Base-by-base conservation (phyloP, 805 yeast genomes). In the Candida schatavii region DNA sequence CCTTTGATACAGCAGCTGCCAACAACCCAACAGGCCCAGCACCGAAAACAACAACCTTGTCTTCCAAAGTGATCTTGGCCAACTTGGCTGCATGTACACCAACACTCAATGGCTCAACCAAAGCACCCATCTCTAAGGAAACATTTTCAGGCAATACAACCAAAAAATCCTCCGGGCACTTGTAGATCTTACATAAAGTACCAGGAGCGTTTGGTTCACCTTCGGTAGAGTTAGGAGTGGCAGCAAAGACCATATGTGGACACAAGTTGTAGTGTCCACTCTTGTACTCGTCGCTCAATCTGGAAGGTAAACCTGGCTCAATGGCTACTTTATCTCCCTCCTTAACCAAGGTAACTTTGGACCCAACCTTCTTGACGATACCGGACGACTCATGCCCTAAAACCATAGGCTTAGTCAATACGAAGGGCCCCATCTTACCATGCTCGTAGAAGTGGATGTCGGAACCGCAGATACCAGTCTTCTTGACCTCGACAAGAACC, bases 351-450 rank as follows among this genome's bases (percentile, higher is more conserved):
- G 75, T 78, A 31, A 88, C 96, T 1, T 58, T 74, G 2, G 72
- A 44, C 9, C 96, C 96, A 33, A 84, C 77, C 52, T 84, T 83
- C 15, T 74, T 80, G 36, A 88, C 81, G 22, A 80, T 67, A 41
- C 96, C 97, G 4, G 90, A 68, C 9, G 90, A 81, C 57, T 88
- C 97, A 56, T 88, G 97, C 35, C 96, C 97, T 49, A 88, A 67
- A 28, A 88, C 88, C 91, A 88, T 85, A 34, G 95, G 96, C 20
- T 72, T 65, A 48, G 74, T 76, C 45, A 88, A 83, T 6, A 81
- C 78, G 52, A 85, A 88, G 7, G 79, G 74, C 17, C 96, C 96
- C 54, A 88, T 84, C 41, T 72, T 74, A 3, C 96, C 96, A 49
- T 84, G 85, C 23, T 79, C 76, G 54, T 80, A 87, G 70, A 83